Evolutionary conservation across 176 grass and related monocot species (phyloP).

Genomic region (Puya raimondii): DNA sequence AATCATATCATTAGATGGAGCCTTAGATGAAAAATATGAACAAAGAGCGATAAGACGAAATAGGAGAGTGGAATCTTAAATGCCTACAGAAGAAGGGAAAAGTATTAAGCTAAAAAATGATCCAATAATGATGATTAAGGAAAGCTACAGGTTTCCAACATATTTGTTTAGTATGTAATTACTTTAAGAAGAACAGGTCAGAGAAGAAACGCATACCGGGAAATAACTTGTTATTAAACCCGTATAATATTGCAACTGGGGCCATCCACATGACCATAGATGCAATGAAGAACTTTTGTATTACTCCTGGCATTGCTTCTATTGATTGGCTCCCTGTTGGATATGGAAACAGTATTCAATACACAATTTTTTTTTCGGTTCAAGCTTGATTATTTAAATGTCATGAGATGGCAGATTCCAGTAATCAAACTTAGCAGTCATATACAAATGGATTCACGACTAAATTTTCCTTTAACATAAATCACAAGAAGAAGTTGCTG

Average conservation of each 20-base stretch:
- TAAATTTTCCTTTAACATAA: too few relatives aligned
- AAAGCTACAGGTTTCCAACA: not conserved
- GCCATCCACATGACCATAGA: constrained; percentile 84
- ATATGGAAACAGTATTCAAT: not conserved
- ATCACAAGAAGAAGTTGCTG: too few relatives aligned
- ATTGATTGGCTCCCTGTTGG: constrained; percentile 2
- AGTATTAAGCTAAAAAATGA: too few relatives aligned
- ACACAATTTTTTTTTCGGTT: not conserved
- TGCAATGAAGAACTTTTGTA: constrained; percentile 62
- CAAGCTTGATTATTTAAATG: not conserved
- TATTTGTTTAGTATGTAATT: not conserved
- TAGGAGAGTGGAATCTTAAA: too few relatives aligned
- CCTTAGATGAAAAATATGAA: too few relatives aligned
- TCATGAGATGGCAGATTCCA: too few relatives aligned
- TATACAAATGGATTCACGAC: too few relatives aligned
- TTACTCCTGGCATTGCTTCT: constrained; percentile 56
- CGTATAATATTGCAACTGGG: constrained; percentile 64
- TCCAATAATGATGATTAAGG: not conserved
- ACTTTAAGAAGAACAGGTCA: not conserved
- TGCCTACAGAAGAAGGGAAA: too few relatives aligned
- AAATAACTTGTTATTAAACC: constrained; percentile 66
- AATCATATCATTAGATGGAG: not conserved
- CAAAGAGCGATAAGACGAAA: too few relatives aligned
- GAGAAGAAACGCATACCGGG: constrained; percentile 44
- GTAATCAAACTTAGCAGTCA: too few relatives aligned